phyloP scores from a whole-genome alignment of 257 asterid species.

The Perilla frutescens region DNA sequence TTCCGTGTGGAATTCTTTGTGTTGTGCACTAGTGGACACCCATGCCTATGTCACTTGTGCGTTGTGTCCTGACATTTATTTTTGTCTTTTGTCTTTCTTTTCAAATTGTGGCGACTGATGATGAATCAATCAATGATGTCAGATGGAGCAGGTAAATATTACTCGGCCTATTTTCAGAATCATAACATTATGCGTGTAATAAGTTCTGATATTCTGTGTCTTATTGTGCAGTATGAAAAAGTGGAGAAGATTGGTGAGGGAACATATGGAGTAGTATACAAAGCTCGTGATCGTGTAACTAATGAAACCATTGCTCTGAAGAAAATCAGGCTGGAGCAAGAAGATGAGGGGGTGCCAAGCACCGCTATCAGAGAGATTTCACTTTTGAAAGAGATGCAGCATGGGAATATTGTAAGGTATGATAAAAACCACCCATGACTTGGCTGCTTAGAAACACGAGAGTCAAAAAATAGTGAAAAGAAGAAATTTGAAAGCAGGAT shows the following conservation, averaged over 20 bases:
- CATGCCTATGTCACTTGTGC: constrained; percentile 17
- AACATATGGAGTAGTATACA: constrained; percentile 95
- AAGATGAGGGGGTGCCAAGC: constrained; percentile 99
- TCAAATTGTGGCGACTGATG: constrained; percentile 21
- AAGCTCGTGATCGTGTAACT: constrained; percentile 86
- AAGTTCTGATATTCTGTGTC: constrained; percentile 34
- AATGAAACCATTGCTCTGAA: constrained; percentile 94
- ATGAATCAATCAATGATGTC: constrained; percentile 38
- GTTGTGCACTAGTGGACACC: background rate
- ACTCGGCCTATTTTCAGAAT: background rate
- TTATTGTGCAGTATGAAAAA: constrained; percentile 72
- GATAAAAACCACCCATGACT: background rate
- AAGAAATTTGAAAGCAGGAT: constrained; percentile 23
- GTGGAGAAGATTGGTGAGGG: constrained; percentile 99
- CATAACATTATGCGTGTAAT: constrained; percentile 1
- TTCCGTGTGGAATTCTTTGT: constrained; percentile 18
- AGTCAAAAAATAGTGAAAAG: constrained; percentile 4
- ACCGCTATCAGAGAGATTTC: constrained; percentile 97
- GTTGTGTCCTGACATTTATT: constrained; percentile 25
- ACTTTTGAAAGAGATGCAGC: constrained; percentile 98
- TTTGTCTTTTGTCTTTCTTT: background rate
- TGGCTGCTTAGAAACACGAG: constrained; percentile 28
- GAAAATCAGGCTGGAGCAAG: constrained; percentile 97
- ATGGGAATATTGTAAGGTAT: constrained; percentile 89
- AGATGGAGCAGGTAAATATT: constrained; percentile 85